These are phyloP conservation scores for Termitomyces sp. DNA, from an alignment of 768 basidiomycete genomes.

Conservation along the genomic window DNA sequence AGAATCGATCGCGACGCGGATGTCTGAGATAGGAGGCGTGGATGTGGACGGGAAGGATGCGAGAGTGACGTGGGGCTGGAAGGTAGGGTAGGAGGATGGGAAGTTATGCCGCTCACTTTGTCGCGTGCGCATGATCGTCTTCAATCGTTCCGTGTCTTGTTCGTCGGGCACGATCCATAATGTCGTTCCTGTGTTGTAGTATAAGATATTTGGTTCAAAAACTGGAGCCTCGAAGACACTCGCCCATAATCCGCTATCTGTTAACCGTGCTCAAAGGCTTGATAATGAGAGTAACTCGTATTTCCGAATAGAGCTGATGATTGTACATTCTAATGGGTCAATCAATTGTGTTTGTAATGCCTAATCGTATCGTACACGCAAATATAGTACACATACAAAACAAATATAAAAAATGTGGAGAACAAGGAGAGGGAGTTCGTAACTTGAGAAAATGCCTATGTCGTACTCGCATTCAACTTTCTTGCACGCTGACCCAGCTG, in stretches of 20 bases:
- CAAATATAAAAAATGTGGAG: not conserved
- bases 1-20: conserved; percentile 30
- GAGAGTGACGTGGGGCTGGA: conserved; percentile 72
- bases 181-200: conserved; percentile 38
- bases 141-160: conserved; percentile 37
- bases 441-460: not conserved
- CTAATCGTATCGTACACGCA: conserved; percentile 9
- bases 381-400: conserved; percentile 4
- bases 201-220: not conserved
- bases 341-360: not conserved
- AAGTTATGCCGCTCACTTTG: conserved; percentile 16
- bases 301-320: not conserved
- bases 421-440: not conserved
- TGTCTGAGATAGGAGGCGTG: conserved; percentile 21
- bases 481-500: conserved; percentile 67
- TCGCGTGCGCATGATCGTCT: conserved; percentile 38
- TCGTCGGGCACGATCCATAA: conserved; percentile 67
- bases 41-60: conserved; percentile 31
- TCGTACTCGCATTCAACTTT: not conserved
- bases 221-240: not conserved
- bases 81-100: conserved; percentile 46
- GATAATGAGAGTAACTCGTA: not conserved
- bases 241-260: conserved; percentile 8
- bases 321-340: not conserved
- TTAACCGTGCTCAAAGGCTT: not conserved